phyloP scores from a whole-genome alignment of 106 monocot species.

The Allium fistulosum region DNA sequence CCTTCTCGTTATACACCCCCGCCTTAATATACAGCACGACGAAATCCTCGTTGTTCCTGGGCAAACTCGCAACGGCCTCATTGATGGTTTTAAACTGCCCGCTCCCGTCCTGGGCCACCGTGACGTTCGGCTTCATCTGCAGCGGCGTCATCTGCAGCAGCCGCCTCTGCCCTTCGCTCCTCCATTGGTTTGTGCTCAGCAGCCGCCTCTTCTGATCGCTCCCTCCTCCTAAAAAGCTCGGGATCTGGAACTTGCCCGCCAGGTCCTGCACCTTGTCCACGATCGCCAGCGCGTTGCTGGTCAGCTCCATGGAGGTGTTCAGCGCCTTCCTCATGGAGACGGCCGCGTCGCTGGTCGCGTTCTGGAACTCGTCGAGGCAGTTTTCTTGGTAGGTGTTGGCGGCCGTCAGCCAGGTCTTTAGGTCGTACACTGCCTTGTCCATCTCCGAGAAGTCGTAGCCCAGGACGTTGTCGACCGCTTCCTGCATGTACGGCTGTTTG shows the following conservation, averaged over 20 bases:
- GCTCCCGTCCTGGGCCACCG: not conserved
- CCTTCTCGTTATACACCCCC: slow-evolving; percentile 24
- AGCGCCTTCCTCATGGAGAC: not conserved
- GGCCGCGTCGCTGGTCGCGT: not conserved
- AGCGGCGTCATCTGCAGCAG: not conserved
- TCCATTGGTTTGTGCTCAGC: not conserved
- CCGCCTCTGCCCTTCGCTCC: not conserved
- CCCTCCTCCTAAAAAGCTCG: not conserved
- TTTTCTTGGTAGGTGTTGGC: not conserved
- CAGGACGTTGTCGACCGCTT: not conserved
- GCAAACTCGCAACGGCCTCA: slow-evolving; percentile 8
- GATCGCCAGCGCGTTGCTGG: not conserved
- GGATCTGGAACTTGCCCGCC: not conserved
- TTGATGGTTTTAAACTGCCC: slow-evolving; percentile 2
- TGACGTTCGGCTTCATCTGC: not conserved
- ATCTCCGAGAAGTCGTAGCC: not conserved
- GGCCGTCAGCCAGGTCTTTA: not conserved
- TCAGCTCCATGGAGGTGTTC: not conserved
- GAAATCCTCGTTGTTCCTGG: slow-evolving; percentile 1
- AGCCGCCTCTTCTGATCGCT: not conserved
- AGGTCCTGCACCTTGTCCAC: not conserved
- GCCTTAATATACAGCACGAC: slow-evolving; percentile 29
- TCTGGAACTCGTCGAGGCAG: not conserved
- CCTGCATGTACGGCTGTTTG: not conserved
- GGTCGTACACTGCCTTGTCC: not conserved